Percentiles rank a stretch among this genome's conserved stretches.
phyloP scores from a whole-genome alignment of 306 rosid genomes.

The Chamaecrista fasciculata region DNA sequence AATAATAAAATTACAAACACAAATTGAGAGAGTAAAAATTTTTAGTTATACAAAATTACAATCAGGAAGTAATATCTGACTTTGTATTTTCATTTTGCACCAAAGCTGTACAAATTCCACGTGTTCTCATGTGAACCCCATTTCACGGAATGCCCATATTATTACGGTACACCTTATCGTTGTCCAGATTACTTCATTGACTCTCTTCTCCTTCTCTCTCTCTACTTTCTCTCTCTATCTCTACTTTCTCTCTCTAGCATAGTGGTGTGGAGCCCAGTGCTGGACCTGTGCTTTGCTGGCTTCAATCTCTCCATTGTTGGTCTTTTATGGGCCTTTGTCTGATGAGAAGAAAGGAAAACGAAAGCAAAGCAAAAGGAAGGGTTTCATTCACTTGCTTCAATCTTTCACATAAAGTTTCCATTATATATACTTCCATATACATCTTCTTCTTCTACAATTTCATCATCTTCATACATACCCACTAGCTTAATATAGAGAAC shows the following conservation, averaged over 20 bases:
- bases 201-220: conserved; percentile 19
- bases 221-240: conserved; percentile 8
- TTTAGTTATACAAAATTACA: too few species aligned
- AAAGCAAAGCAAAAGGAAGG: background rate
- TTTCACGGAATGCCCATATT: conserved; percentile 35
- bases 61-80: too few species aligned
- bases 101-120: conserved; percentile 37
- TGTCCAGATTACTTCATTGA: conserved; percentile 40
- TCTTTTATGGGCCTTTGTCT: conserved; percentile 61
- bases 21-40: too few species aligned
- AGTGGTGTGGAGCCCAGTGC: conserved; percentile 59
- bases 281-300: conserved; percentile 72
- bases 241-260: conserved; percentile 9
- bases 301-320: conserved; percentile 55
- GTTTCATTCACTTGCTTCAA: conserved; percentile 32
- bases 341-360: conserved; percentile 21
- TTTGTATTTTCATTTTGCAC: background rate
- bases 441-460: conserved; percentile 32
- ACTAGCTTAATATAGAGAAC: background rate
- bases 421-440: conserved; percentile 4
- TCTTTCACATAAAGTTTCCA: conserved; percentile 15
- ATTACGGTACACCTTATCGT: conserved; percentile 22
- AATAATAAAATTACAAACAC: too few species aligned
- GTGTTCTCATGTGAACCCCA: conserved; percentile 42
- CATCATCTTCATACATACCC: conserved; percentile 9